Conservation (phyloP, 805 yeast species). For the Pichia ethanolica region DNA sequence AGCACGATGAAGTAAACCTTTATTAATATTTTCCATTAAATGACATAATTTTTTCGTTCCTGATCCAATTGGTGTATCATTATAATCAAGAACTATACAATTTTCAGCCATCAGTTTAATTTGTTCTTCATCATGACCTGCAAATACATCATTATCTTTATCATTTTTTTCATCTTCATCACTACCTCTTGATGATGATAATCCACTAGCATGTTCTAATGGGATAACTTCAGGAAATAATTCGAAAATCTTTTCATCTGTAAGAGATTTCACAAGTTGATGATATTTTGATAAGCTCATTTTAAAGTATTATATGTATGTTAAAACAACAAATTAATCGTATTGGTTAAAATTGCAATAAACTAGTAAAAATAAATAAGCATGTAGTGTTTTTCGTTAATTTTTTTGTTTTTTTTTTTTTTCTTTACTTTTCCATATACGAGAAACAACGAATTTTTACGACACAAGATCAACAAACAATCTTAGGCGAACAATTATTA, state of each 20-base stretch:
- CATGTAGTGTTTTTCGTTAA: no score
- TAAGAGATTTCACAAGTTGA: conserved; percentile 45
- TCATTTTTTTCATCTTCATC: conserved; percentile 22
- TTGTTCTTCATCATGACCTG: conserved; percentile 91
- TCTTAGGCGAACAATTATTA: no score
- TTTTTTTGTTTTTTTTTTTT: no score
- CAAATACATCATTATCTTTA: conserved; percentile 45
- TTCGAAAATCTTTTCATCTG: conserved; percentile 41
- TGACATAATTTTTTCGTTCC: conserved; percentile 90
- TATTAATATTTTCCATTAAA: conserved; percentile 76
- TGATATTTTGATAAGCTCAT: conserved; percentile 30
- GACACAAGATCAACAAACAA: no score
- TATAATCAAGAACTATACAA: conserved; percentile 85
- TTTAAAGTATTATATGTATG: neutral
- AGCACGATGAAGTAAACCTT: conserved; percentile 89
- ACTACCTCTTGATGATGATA: conserved; percentile 36
- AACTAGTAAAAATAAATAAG: no score
- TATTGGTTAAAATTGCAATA: no score
- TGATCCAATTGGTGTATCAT: conserved; percentile 85
- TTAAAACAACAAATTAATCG: no score
- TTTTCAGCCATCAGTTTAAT: conserved; percentile 92
- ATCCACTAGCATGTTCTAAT: conserved; percentile 50
- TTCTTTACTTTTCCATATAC: no score
- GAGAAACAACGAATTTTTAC: no score
- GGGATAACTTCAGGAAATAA: conserved; percentile 67